Conservation (phyloP, 495 filamentous ascomycete species). For the Hypoxylon fragiforme region DNA sequence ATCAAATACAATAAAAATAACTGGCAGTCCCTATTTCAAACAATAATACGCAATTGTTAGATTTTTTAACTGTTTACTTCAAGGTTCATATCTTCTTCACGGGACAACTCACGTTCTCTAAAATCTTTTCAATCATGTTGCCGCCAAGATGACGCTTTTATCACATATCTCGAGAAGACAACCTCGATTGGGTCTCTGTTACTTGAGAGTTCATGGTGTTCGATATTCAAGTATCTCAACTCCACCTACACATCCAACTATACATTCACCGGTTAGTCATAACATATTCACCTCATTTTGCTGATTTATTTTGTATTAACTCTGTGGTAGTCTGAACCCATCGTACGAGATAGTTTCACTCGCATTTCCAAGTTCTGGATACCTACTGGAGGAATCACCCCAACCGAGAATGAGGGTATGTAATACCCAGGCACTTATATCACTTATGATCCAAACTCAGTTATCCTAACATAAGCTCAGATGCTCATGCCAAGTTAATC, state of each 20-base stretch:
- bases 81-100: not conserved
- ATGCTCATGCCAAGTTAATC: slow-evolving; percentile 74
- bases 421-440: slow-evolving; percentile 42
- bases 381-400: slow-evolving; percentile 72
- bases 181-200: slow-evolving; percentile 6
- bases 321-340: slow-evolving; percentile 3
- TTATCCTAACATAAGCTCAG: slow-evolving; percentile 44
- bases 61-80: not conserved
- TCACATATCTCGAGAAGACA: slow-evolving; percentile 18
- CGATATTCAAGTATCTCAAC: slow-evolving; percentile 7
- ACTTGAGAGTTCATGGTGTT: not conserved
- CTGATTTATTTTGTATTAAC: no score
- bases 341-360: slow-evolving; percentile 23
- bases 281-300: not conserved
- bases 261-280: slow-evolving; percentile 12
- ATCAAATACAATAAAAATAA: no score
- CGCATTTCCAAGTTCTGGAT: slow-evolving; percentile 77
- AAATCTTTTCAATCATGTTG: slow-evolving; percentile 4
- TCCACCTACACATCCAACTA: not conserved
- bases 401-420: slow-evolving; percentile 53
- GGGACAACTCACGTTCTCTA: no score
- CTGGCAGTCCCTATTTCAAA: no score
- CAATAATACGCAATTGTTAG: not conserved
- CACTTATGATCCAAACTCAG: not conserved
- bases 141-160: slow-evolving; percentile 26